Evolutionary conservation across 1,284 basidiomycete genomes (phyloP), one percentile per base, ranked within the genome.

Genomic region (Pseudozyma hubeiensis): DNA sequence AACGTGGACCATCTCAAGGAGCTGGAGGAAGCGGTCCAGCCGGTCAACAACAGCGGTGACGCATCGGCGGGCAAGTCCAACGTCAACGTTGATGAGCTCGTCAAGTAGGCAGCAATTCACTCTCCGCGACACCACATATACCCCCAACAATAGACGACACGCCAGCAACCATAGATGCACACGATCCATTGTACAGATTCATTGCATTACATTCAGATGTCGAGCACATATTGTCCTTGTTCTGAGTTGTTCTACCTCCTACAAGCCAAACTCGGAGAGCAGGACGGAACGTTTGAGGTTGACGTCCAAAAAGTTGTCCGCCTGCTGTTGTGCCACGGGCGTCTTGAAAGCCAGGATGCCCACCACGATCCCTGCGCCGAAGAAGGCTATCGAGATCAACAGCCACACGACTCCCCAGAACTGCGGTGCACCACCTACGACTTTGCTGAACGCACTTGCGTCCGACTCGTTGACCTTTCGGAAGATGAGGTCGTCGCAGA

Each of bases 361-460:
- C 17, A 77, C 67, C 7, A 97, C 85, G 62, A 97, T 87, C 1
- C 93, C 94, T 0, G 88, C 87, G 0, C 88, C 91, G 81, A 98
- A 96, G 87, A 93, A 97, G 14, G 88, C 81, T 61, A 92, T 88
- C 0, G 94, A 91, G 47, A 90, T 86, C 70, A 97, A 84, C 35
- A 96, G 89, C 95, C 95, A 98, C 64, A 97, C 88, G 57, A 94
- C 76, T 84, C 87, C 87, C 87, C 87, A 87, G 46, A 86, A 84
- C 55, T 86, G 84, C 17, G 84, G 84, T 48, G 86, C 87, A 58
- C 86, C 87, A 8, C 93, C 93, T 71, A 93, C 93, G 64, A 94
- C 89, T 33, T 90, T 87, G 2, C 95, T 93, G 82, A 95, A 98
- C 17, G 91, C 91, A 6, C 90, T 90, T 0, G 96, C 96, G 81